Base-by-base conservation (phyloP, 192 early-diverging fungal species). In the Rhizoclosmatium sp. region DNA sequence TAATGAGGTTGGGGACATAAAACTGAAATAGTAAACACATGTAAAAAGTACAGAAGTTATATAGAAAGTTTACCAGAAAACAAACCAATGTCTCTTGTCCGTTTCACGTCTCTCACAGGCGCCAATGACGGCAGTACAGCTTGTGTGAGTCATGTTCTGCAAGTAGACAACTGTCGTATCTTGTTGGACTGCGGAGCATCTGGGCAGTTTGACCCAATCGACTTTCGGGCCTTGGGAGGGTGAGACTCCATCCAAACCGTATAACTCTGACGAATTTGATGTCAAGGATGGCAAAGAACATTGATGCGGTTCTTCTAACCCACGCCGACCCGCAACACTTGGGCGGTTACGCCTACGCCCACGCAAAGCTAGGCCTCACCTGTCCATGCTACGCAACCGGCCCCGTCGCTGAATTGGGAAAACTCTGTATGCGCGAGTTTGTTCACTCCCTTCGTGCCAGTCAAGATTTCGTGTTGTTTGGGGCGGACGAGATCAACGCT, bases 121-220 rank as follows among this genome's bases (percentile, higher is more conserved):
- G 93, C 93, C 23, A 92, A 92, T 72, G 94, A 94, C 81, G 68
- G 46, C 21, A 59, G 59, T 31, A 56, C 40, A 9, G 93, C 94
- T 49, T 90, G 94, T 0, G 88, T 96, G 49, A 96, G 96, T 81
- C 98, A 97, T 80, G 76, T 99, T 75, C 86, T 99, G 62, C 95
- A 97, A 82, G 91, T 98, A 42, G 96, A 95, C 80, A 89, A 93
- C 79, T 94, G 93, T n/a, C 93, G 93, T 69, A 91, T 99, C 59
- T 80, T 99, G 48, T 87, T 99, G 21, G 98, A 99, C 83, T 99
- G 98, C 87, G 98, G 97, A 21, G 96, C 93, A 92, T 90, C 90
- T 62, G 93, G 93, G 79, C 82, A 80, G 48, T 94, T 96, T 76
- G 86, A 96, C 62, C 85, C 88, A 21, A 91, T 94, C 23, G 89